Evolutionary conservation across 2,329 filamentous ascomycete species (phyloP).

Genomic region (Hypocrella siamensis): DNA sequence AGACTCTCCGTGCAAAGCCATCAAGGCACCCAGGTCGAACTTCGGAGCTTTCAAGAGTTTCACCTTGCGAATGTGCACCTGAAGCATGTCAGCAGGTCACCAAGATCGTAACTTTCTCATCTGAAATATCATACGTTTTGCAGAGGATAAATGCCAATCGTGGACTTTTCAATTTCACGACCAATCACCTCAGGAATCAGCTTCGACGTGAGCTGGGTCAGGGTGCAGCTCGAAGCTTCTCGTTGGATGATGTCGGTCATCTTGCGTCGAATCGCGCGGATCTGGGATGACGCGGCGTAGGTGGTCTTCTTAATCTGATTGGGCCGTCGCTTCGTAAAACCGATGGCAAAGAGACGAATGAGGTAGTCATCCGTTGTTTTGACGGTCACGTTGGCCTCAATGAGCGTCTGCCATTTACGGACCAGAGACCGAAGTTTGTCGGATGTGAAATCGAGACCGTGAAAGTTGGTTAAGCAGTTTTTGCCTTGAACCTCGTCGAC

Average conservation of each 20-base stretch:
- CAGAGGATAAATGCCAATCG: constrained; percentile 98
- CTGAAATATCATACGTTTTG: too few species aligned
- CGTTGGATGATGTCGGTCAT: constrained; percentile 98
- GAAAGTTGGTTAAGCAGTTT: constrained; percentile 99
- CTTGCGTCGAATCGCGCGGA: constrained; percentile 97
- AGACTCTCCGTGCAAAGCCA: constrained; percentile 95
- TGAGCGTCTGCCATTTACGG: constrained; percentile 98
- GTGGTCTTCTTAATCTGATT: constrained; percentile 99
- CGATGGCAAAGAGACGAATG: constrained; percentile 95
- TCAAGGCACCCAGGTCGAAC: constrained; percentile 93
- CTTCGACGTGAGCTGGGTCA: constrained; percentile 94
- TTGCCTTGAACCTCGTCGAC: constrained; percentile 99
- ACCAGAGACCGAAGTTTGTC: constrained; percentile 99
- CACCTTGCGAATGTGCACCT: constrained; percentile 99
- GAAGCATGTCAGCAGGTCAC: constrained; percentile 4
- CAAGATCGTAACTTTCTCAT: background rate
- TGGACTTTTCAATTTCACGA: constrained; percentile 98
- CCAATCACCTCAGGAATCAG: constrained; percentile 99
- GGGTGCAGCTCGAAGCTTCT: constrained; percentile 86
- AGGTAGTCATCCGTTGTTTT: constrained; percentile 99
- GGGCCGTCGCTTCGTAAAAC: constrained; percentile 96
- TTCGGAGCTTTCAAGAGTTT: constrained; percentile 98
- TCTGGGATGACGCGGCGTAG: constrained; percentile 93
- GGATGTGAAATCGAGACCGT: constrained; percentile 99
- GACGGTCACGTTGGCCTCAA: constrained; percentile 98